Conservation (phyloP, 2,329 filamentous ascomycete genomes). For the Penicillium hesseltinei region DNA sequence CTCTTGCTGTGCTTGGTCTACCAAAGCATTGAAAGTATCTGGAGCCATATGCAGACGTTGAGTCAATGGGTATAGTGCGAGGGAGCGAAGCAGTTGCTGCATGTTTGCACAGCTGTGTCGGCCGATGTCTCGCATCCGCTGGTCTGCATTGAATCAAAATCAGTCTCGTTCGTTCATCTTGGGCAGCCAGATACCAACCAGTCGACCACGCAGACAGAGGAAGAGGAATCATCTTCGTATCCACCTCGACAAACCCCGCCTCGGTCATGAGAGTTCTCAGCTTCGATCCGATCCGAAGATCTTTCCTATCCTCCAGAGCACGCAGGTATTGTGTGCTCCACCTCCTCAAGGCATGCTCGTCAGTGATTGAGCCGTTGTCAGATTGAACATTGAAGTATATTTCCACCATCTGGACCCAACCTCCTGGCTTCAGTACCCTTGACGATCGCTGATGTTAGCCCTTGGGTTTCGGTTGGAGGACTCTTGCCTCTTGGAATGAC, state of each 20-base stretch:
- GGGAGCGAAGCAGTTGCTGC: slow-evolving; percentile 37
- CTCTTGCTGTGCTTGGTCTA: slow-evolving; percentile 40
- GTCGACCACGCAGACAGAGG: slow-evolving; percentile 69
- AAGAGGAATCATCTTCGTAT: slow-evolving; percentile 63
- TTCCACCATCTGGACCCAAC: slow-evolving; percentile 88
- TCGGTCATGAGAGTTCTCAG: slow-evolving; percentile 58
- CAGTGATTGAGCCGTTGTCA: slow-evolving; percentile 73
- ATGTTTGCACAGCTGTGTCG: slow-evolving; percentile 40
- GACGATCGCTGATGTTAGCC: slow-evolving; percentile 11
- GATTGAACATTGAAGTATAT: slow-evolving; percentile 83
- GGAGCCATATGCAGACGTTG: slow-evolving; percentile 42
- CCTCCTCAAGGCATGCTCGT: slow-evolving; percentile 61
- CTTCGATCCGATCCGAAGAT: slow-evolving; percentile 63
- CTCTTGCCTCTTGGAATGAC: neutral
- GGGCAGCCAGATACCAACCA: slow-evolving; percentile 47
- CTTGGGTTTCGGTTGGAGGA: neutral
- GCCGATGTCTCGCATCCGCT: slow-evolving; percentile 44
- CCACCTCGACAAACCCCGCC: slow-evolving; percentile 67
- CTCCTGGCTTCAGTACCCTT: slow-evolving; percentile 63
- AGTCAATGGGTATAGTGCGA: slow-evolving; percentile 47
- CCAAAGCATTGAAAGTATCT: slow-evolving; percentile 38
- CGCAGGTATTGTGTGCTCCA: slow-evolving; percentile 67
- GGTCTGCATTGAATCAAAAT: slow-evolving; percentile 40
- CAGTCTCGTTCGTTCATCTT: slow-evolving; percentile 11
- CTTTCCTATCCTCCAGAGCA: slow-evolving; percentile 62